Evolutionary conservation across 1,139 yeast species (phyloP).

Genomic region (Wickerhamomyces sp.): DNA sequence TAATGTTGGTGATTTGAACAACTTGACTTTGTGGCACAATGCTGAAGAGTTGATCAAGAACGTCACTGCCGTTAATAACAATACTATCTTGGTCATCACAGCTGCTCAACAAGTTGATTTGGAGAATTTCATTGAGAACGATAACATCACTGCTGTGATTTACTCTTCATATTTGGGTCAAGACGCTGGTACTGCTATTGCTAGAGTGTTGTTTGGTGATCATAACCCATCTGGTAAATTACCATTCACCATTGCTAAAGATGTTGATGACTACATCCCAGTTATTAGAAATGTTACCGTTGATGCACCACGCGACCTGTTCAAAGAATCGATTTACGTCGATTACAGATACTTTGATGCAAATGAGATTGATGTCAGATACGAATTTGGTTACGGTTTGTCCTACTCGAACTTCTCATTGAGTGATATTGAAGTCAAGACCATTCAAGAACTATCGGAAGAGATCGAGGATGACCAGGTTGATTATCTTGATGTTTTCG

Average conservation of each 20-base stretch:
- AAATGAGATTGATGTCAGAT: slow-evolving; percentile 37
- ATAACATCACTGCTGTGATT: slow-evolving; percentile 50
- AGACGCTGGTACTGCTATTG: slow-evolving; percentile 42
- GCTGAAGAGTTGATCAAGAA: slow-evolving; percentile 47
- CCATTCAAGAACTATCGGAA: slow-evolving; percentile 31
- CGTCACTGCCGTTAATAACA: slow-evolving; percentile 41
- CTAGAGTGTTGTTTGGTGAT: slow-evolving; percentile 54
- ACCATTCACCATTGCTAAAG: slow-evolving; percentile 50
- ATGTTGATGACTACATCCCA: slow-evolving; percentile 41
- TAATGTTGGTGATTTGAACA: slow-evolving; percentile 55
- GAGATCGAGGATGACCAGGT: slow-evolving; percentile 18
- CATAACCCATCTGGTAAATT: slow-evolving; percentile 58
- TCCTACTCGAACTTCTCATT: slow-evolving; percentile 44
- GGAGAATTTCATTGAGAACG: slow-evolving; percentile 52
- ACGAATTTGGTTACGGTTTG: slow-evolving; percentile 57
- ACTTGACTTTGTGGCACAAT: slow-evolving; percentile 51
- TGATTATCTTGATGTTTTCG: slow-evolving; percentile 1
- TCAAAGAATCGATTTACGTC: slow-evolving; percentile 36
- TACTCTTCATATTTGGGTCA: slow-evolving; percentile 42
- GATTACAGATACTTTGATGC: slow-evolving; percentile 54
- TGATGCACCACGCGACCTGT: slow-evolving; percentile 19
- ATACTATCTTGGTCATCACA: slow-evolving; percentile 52
- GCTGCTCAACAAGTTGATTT: slow-evolving; percentile 53
- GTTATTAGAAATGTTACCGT: slow-evolving; percentile 22
- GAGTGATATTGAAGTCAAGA: slow-evolving; percentile 19